Evolutionary conservation across 805 yeast genomes (phyloP).

Genomic region (Clavispora phyllophila): DNA sequence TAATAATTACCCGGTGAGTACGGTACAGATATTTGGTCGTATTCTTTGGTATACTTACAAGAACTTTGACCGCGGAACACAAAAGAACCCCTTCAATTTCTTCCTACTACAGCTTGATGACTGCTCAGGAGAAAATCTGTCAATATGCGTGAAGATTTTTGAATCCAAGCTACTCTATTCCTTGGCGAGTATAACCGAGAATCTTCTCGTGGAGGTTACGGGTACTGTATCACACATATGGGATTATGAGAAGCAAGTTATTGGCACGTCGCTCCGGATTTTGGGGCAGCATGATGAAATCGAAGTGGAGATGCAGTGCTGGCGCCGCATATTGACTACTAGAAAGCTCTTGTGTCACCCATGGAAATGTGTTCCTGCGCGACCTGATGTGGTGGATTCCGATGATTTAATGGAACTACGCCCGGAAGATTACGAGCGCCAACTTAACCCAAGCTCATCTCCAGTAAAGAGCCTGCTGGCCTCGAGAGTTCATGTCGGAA

Average conservation of each 20-base stretch:
- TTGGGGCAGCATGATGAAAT: slow-evolving; percentile 17
- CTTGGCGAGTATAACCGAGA: slow-evolving; percentile 15
- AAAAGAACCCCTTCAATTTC: slow-evolving; percentile 6
- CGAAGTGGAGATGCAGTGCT: slow-evolving; percentile 22
- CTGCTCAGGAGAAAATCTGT: slow-evolving; percentile 26
- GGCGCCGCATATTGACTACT: slow-evolving; percentile 22
- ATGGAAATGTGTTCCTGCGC: slow-evolving; percentile 20
- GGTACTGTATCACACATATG: slow-evolving; percentile 14
- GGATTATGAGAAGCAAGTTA: slow-evolving; percentile 6
- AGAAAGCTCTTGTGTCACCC: slow-evolving; percentile 17
- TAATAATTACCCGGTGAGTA: slow-evolving; percentile 31
- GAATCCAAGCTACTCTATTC: slow-evolving; percentile 11
- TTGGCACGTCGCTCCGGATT: slow-evolving; percentile 6
- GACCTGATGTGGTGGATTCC: neutral
- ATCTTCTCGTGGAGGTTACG: slow-evolving; percentile 21
- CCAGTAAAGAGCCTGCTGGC: too few relatives aligned
- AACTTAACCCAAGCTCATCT: neutral
- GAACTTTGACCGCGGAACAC: slow-evolving; percentile 2
- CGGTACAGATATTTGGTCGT: slow-evolving; percentile 23
- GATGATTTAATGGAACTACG: neutral
- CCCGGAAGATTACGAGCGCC: neutral
- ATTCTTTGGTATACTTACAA: slow-evolving; percentile 13
- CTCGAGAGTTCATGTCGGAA: neutral
- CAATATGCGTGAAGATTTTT: slow-evolving; percentile 19
- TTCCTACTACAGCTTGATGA: slow-evolving; percentile 28